Evolutionary conservation across 2,329 filamentous ascomycete genomes (phyloP).

Genomic region (Fusarium sp.): DNA sequence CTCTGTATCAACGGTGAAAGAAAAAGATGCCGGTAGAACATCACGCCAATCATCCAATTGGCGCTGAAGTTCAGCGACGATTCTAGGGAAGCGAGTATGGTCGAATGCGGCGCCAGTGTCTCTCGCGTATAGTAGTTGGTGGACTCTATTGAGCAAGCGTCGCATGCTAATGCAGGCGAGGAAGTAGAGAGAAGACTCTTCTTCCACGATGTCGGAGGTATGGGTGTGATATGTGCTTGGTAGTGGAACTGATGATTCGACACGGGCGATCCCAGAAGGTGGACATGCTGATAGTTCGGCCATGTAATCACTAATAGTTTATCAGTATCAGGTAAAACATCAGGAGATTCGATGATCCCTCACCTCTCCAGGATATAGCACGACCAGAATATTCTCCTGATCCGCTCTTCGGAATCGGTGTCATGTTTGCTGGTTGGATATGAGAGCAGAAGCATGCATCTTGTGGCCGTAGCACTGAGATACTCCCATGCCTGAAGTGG

Average conservation of each 20-base stretch:
- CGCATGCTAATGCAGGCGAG: constrained; percentile 66
- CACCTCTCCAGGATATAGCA: constrained; percentile 67
- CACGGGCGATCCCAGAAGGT: constrained; percentile 63
- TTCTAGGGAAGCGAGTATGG: constrained; percentile 59
- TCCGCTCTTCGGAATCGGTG: constrained; percentile 60
- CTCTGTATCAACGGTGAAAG: constrained; percentile 54
- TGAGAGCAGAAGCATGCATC: constrained; percentile 63
- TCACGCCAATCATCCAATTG: constrained; percentile 64
- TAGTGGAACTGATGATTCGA: constrained; percentile 63
- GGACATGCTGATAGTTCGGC: constrained; percentile 65
- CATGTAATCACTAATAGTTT: constrained; percentile 59
- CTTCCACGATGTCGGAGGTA: constrained; percentile 53
- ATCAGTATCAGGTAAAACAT: fast-evolving
- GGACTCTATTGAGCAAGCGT: constrained; percentile 61
- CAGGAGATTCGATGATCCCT: fast-evolving
- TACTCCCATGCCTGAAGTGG: constrained; percentile 67
- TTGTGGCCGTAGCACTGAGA: constrained; percentile 62
- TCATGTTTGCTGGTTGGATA: constrained; percentile 55
- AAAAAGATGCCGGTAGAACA: constrained; percentile 58
- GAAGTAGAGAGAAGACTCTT: constrained; percentile 65
- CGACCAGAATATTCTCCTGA: constrained; percentile 66
- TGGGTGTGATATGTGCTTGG: constrained; percentile 63
- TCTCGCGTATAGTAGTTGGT: constrained; percentile 63
- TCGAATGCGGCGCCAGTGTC: constrained; percentile 60
- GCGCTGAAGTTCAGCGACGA: constrained; percentile 62